Base-by-base conservation (phyloP, 108 stramenopile species). In the Mayamaea pseudoterrestris region DNA sequence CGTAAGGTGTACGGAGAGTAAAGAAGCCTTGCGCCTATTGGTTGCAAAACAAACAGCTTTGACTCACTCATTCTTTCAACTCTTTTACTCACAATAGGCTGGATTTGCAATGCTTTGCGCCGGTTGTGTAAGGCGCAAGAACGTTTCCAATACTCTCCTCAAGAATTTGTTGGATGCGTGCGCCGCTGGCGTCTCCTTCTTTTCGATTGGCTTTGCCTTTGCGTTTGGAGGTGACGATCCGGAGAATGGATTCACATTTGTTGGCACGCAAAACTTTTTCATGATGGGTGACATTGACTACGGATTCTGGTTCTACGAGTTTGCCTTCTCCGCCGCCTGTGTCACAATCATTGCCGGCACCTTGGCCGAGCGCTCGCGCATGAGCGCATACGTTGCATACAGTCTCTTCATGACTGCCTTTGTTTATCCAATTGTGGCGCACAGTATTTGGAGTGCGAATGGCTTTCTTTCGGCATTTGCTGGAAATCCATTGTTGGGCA, bases 301-400 rank as follows among this genome's bases (percentile, higher is more conserved):
- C 60, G 60, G 53, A 34, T 60, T 57, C 52, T 93, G 81, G 79
- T 57, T 94, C 52, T 89, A 79, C 45, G 76, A 93, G 59, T 87
- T 81, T 54, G 66, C 81, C 17, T 91, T 87, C 49, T 76, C 82
- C 8, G 90, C 94, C n/a, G 83, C 86, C 1, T 44, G 79, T 7
- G 86, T 85, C 0, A 90, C 89, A 13, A 94, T 96, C 55, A 92
- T 96, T 3, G 90, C 93, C 0, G 95, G 95, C 14, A 83, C 92
- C n/a, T 46, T 96, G 26, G 94, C 94, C 11, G 90, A 85, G 58
- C 71, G 91, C 16, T 81, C 80, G 44, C 69, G 75, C 39, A 83
- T 88, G 70, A 22, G 37, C 3, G 78, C 83, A 5, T 90, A 90
- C 56, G 48, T 90, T 24, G 65, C 52, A 24, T 81, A 85, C 62